A percentile compares a stretch with the other conserved stretches of the same genome.
These are phyloP conservation scores for Cutaneotrichosporon cyanovorans DNA, from an alignment of 1,284 basidiomycete genomes.

Conservation along the genomic window DNA sequence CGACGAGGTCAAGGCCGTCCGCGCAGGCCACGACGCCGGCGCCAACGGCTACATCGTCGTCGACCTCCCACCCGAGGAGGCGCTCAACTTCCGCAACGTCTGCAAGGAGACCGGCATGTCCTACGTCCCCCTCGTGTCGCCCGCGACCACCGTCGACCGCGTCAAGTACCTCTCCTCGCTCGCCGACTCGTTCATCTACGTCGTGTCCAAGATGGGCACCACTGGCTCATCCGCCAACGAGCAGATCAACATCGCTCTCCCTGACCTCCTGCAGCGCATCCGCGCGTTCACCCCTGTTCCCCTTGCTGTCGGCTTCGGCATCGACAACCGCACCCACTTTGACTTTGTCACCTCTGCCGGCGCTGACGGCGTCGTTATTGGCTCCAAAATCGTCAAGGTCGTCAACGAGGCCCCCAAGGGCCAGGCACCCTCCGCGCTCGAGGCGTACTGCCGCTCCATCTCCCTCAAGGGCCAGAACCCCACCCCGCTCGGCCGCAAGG, in stretches of 20 bases:
- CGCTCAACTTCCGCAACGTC: conserved; percentile 77
- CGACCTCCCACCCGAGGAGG: conserved; percentile 96
- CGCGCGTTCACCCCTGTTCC: conserved; percentile 65
- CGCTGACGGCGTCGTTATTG: conserved; percentile 91
- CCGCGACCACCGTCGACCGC: conserved; percentile 78
- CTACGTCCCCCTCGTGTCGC: conserved; percentile 94
- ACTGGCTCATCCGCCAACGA: conserved; percentile 79
- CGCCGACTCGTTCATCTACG: conserved; percentile 95
- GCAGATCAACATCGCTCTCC: conserved; percentile 66
- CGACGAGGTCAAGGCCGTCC: conserved; percentile 86
- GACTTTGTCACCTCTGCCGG: conserved; percentile 74
- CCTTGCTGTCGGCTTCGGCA: conserved; percentile 93
- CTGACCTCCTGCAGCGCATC: conserved; percentile 67
- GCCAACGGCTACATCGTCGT: conserved; percentile 98
- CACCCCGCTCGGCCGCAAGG: conserved; percentile 34
- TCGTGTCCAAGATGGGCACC: conserved; percentile 97
- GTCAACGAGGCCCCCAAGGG: conserved; percentile 56
- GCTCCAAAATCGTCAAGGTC: conserved; percentile 72
- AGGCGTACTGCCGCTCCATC: conserved; percentile 66
- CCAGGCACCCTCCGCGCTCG: conserved; percentile 57
- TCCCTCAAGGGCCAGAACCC: conserved; percentile 54
- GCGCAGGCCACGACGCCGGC: conserved; percentile 77
- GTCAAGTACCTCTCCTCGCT: conserved; percentile 87
- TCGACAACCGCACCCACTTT: conserved; percentile 87
- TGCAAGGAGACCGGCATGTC: conserved; percentile 76